These are phyloP conservation scores for Penicillium paneum DNA, from an alignment of 2,329 filamentous ascomycete genomes.

Conservation along the genomic window DNA sequence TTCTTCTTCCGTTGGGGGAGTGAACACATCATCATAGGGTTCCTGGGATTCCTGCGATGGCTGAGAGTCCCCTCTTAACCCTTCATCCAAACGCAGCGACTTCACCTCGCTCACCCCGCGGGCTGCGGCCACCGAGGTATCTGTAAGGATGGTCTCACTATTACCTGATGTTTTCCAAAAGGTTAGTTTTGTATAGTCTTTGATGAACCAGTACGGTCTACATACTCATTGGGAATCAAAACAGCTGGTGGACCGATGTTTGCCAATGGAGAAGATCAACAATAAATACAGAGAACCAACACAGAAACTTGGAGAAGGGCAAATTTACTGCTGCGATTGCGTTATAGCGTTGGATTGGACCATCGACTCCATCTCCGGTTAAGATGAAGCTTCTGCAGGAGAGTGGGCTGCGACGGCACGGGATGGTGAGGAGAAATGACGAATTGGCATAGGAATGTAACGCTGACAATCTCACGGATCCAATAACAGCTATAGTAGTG, in stretches of 20 bases:
- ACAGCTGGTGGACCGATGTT: neutral
- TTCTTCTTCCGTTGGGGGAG: conserved; percentile 50
- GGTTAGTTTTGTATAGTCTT: neutral
- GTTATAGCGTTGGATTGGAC: neutral
- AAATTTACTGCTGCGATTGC: neutral
- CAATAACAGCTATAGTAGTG: neutral
- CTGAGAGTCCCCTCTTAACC: neutral
- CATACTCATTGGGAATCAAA: neutral
- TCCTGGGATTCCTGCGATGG: neutral
- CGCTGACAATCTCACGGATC: neutral
- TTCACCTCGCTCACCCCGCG: neutral
- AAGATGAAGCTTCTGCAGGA: neutral
- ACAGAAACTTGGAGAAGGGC: neutral
- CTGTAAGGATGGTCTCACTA: neutral
- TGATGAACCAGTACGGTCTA: neutral
- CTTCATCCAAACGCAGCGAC: too few species aligned
- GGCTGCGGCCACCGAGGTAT: neutral
- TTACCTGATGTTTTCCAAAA: neutral
- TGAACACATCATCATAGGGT: conserved; percentile 21
- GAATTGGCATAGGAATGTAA: neutral
- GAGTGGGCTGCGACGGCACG: neutral
- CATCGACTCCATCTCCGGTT: neutral
- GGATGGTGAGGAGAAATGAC: neutral
- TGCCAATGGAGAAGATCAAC: neutral
- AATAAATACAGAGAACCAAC: neutral